Evolutionary conservation across 2,329 filamentous ascomycete genomes (phyloP).

Genomic region (Colletotrichum aenigma): DNA sequence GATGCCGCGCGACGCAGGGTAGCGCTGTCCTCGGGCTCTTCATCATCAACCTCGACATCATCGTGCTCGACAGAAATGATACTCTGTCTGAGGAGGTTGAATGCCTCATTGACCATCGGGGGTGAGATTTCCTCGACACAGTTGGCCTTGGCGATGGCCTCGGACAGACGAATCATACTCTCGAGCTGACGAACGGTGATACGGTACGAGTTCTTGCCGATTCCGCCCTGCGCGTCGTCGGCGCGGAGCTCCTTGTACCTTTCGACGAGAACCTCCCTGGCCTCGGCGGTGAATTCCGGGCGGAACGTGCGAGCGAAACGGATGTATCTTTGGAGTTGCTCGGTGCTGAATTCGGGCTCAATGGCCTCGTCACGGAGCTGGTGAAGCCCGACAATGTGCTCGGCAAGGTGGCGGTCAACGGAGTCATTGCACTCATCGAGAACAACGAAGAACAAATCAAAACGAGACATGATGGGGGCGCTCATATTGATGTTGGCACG

Average conservation of each 20-base stretch:
- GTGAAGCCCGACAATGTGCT: slow-evolving; percentile 95
- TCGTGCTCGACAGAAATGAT: slow-evolving; percentile 99
- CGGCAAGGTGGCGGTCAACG: slow-evolving; percentile 87
- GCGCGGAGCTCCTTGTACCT: slow-evolving; percentile 95
- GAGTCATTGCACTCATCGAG: slow-evolving; percentile 95
- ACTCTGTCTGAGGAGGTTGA: slow-evolving; percentile 86
- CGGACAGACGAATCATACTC: slow-evolving; percentile 91
- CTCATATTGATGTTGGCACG: slow-evolving; percentile 98
- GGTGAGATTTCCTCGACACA: slow-evolving; percentile 89
- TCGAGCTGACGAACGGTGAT: slow-evolving; percentile 97
- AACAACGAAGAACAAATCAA: slow-evolving; percentile 98
- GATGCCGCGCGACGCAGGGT: slow-evolving; percentile 44
- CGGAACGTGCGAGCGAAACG: slow-evolving; percentile 95
- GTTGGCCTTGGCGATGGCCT: slow-evolving; percentile 98
- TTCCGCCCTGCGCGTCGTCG: slow-evolving; percentile 91
- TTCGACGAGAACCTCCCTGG: slow-evolving; percentile 82
- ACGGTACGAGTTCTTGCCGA: slow-evolving; percentile 93
- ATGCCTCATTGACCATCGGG: slow-evolving; percentile 89
- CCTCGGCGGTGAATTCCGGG: slow-evolving; percentile 88
- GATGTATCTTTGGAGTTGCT: slow-evolving; percentile 96
- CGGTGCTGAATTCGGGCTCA: slow-evolving; percentile 91
- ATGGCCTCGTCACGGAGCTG: slow-evolving; percentile 91
- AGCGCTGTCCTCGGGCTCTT: slow-evolving; percentile 58
- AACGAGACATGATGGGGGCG: slow-evolving; percentile 98
- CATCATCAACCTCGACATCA: slow-evolving; percentile 92